A percentile compares a stretch with the other conserved stretches of the same genome.
These are phyloP conservation scores for Tylopilus rubrobrunneus DNA, from an alignment of 768 basidiomycete species.

Conservation along the genomic window DNA sequence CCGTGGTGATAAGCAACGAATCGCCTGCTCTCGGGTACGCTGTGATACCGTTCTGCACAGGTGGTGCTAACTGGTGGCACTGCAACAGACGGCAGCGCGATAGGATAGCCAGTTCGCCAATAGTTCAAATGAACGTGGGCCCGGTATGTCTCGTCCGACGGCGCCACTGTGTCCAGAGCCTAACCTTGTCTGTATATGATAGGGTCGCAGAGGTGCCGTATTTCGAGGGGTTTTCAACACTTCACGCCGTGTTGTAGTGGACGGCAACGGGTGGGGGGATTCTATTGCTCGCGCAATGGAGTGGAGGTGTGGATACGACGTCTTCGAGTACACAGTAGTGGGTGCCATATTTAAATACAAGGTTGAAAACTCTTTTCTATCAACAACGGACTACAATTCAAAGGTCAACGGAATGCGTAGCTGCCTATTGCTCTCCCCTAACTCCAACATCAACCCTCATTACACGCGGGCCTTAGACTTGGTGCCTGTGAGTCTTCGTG, in stretches of 20 bases:
- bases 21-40: slow-evolving; percentile 13
- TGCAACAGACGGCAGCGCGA: not conserved
- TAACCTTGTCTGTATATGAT: slow-evolving; percentile 13
- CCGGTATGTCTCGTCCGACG: slow-evolving; percentile 38
- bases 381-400: no score
- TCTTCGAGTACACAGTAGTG: not conserved
- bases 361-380: no score
- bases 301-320: slow-evolving; percentile 60
- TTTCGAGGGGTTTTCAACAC: slow-evolving; percentile 49
- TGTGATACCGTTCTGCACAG: not conserved
- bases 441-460: not conserved
- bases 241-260: slow-evolving; percentile 42
- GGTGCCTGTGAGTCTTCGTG: not conserved
- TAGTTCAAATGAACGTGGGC: slow-evolving; percentile 62
- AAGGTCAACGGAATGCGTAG: no score
- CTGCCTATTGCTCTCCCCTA: no score
- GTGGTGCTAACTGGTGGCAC: not conserved
- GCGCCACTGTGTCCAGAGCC: not conserved
- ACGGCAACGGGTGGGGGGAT: slow-evolving; percentile 57
- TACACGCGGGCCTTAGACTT: not conserved
- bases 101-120: slow-evolving; percentile 24
- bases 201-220: slow-evolving; percentile 31
- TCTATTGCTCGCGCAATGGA: slow-evolving; percentile 52
- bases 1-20: slow-evolving; percentile 66
- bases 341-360: not conserved